phyloP scores from a whole-genome alignment of 352 stramenopile genomes.

The Phytophthora foliorum region DNA sequence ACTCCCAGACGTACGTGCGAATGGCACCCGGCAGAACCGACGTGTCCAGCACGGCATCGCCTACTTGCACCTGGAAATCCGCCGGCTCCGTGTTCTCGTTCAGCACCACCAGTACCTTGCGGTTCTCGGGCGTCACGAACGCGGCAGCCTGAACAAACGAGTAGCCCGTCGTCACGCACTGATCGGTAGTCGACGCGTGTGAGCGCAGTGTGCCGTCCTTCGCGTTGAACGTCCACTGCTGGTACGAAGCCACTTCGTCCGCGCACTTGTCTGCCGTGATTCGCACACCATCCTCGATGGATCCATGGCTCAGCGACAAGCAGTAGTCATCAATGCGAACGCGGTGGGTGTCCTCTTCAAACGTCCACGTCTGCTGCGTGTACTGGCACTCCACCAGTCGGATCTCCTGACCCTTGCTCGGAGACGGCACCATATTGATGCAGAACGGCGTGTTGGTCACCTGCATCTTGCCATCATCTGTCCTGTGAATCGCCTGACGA shows the following conservation, averaged over 20 bases:
- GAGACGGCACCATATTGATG: constrained; percentile 47
- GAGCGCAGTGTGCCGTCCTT: constrained; percentile 59
- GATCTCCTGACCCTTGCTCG: constrained; percentile 64
- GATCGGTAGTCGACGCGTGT: constrained; percentile 38
- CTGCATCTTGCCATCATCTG: constrained; percentile 72
- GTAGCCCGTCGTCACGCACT: constrained; percentile 82
- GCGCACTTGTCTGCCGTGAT: constrained; percentile 49
- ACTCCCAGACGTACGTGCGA: constrained; percentile 74
- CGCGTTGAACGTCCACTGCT: constrained; percentile 59
- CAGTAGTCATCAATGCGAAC: constrained; percentile 68
- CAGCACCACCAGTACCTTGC: constrained; percentile 79
- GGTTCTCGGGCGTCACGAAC: constrained; percentile 77
- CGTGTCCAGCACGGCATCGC: constrained; percentile 47
- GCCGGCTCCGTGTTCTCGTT: constrained; percentile 85
- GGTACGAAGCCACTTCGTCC: constrained; percentile 7
- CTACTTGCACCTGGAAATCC: constrained; percentile 66
- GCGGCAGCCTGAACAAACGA: constrained; percentile 71
- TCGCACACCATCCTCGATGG: constrained; percentile 48
- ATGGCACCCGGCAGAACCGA: constrained; percentile 67
- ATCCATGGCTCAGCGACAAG: constrained; percentile 70
- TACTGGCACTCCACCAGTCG: constrained; percentile 72
- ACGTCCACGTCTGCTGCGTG: constrained; percentile 71
- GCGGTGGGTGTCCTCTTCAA: constrained; percentile 43
- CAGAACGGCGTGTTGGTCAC: constrained; percentile 64
- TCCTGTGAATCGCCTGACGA: constrained; percentile 63